These are phyloP conservation scores for Volvox reticuliferus DNA, from an alignment of 139 green algal genomes.

Conservation along the genomic window DNA sequence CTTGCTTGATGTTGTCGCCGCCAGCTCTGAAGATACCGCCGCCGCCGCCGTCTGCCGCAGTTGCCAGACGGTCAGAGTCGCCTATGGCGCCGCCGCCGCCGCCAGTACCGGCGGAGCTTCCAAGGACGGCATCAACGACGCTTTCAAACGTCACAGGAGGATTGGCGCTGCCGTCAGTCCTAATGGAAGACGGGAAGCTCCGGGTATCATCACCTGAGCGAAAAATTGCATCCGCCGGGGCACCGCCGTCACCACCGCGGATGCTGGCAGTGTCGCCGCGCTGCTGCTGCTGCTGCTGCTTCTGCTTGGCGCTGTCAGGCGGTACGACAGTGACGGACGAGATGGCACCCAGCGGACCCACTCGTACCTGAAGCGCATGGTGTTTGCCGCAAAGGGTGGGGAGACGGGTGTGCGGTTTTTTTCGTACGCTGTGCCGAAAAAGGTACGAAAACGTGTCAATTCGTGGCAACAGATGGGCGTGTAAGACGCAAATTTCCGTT, in stretches of 20 bases:
- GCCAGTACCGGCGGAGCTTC: background rate
- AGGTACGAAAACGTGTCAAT: background rate
- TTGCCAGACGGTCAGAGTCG: background rate
- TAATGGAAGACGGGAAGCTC: too few species aligned
- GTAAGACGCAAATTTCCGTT: background rate
- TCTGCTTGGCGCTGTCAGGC: background rate
- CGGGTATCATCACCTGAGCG: too few species aligned
- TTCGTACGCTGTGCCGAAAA: too few species aligned
- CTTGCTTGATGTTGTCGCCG: background rate
- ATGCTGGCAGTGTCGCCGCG: background rate
- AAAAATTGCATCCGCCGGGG: too few species aligned
- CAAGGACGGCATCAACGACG: background rate
- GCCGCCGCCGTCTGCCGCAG: background rate
- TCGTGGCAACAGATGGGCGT: background rate
- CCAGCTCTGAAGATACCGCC: background rate
- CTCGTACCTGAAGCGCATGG: background rate
- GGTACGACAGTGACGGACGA: background rate
- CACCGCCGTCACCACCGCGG: background rate
- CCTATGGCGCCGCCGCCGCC: background rate
- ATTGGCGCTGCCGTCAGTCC: too few species aligned
- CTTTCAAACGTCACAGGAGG: background rate
- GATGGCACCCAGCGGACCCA: conserved; percentile 26
- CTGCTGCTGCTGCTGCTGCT: background rate
- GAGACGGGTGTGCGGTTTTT: background rate
- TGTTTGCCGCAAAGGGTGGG: background rate